These are phyloP conservation scores for Prosopis cineraria DNA, from an alignment of 306 rosid species.

Conservation along the genomic window DNA sequence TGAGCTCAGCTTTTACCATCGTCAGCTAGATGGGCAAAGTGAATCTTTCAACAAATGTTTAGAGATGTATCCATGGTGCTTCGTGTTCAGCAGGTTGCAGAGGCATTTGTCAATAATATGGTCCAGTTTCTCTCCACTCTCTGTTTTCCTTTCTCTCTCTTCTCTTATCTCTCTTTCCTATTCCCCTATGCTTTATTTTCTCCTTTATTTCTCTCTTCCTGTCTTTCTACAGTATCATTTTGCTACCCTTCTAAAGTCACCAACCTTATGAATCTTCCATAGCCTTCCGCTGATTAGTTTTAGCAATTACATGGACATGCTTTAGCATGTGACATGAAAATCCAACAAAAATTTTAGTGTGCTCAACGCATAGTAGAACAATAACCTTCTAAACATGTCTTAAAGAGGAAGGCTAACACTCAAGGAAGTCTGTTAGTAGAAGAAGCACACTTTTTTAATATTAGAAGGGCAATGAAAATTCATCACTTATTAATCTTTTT, in stretches of 20 bases:
- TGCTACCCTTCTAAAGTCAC: not conserved
- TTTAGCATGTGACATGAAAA: slow-evolving; percentile 6
- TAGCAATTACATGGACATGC: not conserved
- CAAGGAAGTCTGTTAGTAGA: not conserved
- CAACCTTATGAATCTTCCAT: not conserved
- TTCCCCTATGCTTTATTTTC: no score
- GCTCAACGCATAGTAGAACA: slow-evolving; percentile 13
- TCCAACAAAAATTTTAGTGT: slow-evolving; percentile 10
- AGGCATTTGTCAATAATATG: no score
- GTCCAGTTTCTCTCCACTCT: no score
- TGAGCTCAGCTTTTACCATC: no score
- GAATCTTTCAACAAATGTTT: no score
- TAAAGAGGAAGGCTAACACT: not conserved
- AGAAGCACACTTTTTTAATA: not conserved
- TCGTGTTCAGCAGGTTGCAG: no score
- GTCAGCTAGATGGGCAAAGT: no score
- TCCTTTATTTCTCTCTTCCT: no score
- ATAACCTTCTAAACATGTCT: not conserved
- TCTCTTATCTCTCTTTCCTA: no score
- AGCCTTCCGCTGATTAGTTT: not conserved
- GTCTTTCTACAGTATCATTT: no score
- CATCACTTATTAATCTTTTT: slow-evolving; percentile 14
- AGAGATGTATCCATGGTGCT: no score
- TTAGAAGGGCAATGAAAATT: slow-evolving; percentile 11
- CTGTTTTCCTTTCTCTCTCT: no score